phyloP scores from a whole-genome alignment of 2,329 filamentous ascomycete genomes.

The Beauveria bassiana region DNA sequence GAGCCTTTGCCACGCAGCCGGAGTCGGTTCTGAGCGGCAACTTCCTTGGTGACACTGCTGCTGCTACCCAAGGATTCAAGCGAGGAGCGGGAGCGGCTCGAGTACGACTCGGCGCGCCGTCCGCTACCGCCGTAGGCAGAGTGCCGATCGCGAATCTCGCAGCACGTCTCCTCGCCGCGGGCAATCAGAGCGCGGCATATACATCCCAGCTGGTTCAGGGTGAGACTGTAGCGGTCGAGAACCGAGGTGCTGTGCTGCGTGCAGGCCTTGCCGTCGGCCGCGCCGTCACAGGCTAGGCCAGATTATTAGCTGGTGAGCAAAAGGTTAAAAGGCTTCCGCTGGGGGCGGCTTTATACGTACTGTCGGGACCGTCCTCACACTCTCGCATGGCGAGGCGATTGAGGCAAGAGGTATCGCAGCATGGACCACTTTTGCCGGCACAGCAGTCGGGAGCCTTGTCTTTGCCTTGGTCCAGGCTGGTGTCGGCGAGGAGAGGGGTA shows the following conservation, averaged over 20 bases:
- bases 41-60: not conserved
- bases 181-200: constrained; percentile 45
- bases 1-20: constrained; percentile 13
- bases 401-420: constrained; percentile 35
- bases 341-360: not conserved
- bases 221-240: constrained; percentile 32
- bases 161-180: constrained; percentile 45
- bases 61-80: not conserved
- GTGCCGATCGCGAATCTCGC: constrained; percentile 18
- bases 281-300: constrained; percentile 12
- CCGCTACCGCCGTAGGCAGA: constrained; percentile 19
- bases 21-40: constrained; percentile 12
- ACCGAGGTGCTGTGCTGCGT: constrained; percentile 26
- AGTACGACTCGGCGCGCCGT: constrained; percentile 5
- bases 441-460: constrained; percentile 29
- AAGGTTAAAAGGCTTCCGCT: not conserved
- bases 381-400: constrained; percentile 36
- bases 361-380: constrained; percentile 18
- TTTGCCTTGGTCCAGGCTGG: not conserved
- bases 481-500: not conserved
- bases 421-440: constrained; percentile 30
- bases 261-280: constrained; percentile 26
- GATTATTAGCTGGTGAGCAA: not conserved
- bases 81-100: not conserved
- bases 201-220: constrained; percentile 41